Percentiles rank a stretch among this genome's conserved stretches.
Conservation (phyloP, 2,329 filamentous ascomycete genomes). For the Fonsecaea monophora region DNA sequence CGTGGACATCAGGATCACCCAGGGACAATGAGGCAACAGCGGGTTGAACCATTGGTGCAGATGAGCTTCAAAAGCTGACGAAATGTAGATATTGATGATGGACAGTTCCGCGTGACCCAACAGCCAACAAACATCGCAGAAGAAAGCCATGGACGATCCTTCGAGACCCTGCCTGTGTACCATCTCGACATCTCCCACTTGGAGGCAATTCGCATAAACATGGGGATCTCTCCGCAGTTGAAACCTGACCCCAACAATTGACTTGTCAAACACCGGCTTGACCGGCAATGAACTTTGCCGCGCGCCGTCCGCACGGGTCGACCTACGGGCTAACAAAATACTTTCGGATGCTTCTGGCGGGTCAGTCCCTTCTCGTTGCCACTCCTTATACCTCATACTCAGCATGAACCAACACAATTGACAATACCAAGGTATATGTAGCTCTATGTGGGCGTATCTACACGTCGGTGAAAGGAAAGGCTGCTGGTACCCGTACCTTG, state of each 20-base stretch:
- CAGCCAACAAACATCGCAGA: neutral
- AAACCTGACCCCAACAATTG: neutral
- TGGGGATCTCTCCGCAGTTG: neutral
- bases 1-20: conserved; percentile 17
- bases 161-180: neutral
- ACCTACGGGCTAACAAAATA: conserved; percentile 1
- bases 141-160: neutral
- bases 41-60: conserved; percentile 9
- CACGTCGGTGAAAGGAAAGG: neutral
- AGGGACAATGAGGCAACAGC: conserved; percentile 21
- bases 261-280: neutral
- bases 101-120: neutral
- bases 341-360: neutral
- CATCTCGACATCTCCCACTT: neutral
- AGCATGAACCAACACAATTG: neutral
- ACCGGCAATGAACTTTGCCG: neutral
- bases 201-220: neutral
- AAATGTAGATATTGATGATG: neutral
- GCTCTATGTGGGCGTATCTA: neutral
- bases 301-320: neutral
- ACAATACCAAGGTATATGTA: neutral
- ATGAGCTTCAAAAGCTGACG: neutral
- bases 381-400: neutral
- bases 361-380: neutral
- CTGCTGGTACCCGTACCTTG: neutral